These are phyloP conservation scores for Cordyceps tenuipes DNA, from an alignment of 2,329 filamentous ascomycete genomes.

Conservation along the genomic window DNA sequence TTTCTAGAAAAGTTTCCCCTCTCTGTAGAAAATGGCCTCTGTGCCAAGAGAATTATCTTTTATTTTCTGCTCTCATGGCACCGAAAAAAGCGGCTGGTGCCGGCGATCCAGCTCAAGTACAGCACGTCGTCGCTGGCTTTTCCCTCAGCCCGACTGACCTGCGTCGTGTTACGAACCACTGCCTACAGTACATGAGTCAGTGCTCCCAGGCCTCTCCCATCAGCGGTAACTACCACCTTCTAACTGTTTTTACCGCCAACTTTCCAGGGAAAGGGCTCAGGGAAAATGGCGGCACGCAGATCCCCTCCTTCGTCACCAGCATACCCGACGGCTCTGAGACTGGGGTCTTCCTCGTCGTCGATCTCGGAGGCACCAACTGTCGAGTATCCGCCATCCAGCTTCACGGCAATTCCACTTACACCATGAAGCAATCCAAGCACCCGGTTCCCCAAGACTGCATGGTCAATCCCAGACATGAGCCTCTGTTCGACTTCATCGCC, in stretches of 20 bases:
- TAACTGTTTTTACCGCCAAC: background rate
- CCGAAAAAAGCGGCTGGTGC: background rate
- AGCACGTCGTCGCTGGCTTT: background rate
- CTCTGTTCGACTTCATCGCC: constrained; percentile 68
- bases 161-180: constrained; percentile 2
- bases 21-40: background rate
- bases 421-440: constrained; percentile 51
- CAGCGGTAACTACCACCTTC: background rate
- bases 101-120: background rate
- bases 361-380: constrained; percentile 28
- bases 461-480: constrained; percentile 29
- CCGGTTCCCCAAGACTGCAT: constrained; percentile 18
- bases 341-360: constrained; percentile 32
- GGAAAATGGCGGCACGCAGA: constrained; percentile 60
- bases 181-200: constrained; percentile 3
- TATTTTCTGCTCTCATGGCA: background rate
- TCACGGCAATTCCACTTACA: constrained; percentile 59
- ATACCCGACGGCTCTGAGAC: constrained; percentile 74
- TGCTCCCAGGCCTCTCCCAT: background rate
- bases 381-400: constrained; percentile 25
- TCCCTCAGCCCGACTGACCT: background rate
- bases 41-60: background rate
- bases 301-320: constrained; percentile 68
- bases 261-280: constrained; percentile 38
- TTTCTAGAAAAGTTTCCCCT: background rate